These are phyloP conservation scores for Tetracladium setigerum DNA, from an alignment of 495 filamentous ascomycete species.

Conservation along the genomic window DNA sequence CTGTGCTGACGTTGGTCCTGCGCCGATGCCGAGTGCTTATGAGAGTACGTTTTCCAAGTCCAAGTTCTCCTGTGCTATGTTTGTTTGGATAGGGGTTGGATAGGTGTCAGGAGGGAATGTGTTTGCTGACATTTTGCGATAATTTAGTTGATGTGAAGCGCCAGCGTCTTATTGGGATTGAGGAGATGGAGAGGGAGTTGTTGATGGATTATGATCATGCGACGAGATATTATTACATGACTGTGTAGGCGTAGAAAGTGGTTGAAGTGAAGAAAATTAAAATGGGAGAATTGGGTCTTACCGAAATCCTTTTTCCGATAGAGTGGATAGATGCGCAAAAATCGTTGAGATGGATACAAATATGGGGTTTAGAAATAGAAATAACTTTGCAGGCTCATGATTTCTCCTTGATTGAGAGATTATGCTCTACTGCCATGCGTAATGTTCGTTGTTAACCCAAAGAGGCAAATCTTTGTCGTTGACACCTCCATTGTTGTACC, in stretches of 20 bases:
- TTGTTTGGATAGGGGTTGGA: too few species aligned
- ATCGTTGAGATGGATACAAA: too few species aligned
- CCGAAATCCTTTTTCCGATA: too few species aligned
- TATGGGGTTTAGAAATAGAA: too few species aligned
- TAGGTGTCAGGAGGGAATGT: too few species aligned
- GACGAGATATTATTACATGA: slow-evolving; percentile 32
- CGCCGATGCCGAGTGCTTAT: slow-evolving; percentile 25
- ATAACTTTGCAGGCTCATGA: too few species aligned
- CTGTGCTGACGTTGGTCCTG: slow-evolving; percentile 23
- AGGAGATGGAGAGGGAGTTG: slow-evolving; percentile 29
- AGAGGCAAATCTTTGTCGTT: slow-evolving; percentile 46
- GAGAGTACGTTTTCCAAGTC: background rate
- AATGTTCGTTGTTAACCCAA: slow-evolving; percentile 90
- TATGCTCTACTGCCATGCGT: slow-evolving; percentile 49
- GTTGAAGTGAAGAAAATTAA: too few species aligned
- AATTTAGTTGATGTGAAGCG: slow-evolving; percentile 20
- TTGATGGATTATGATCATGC: slow-evolving; percentile 32
- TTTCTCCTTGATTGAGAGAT: too few species aligned
- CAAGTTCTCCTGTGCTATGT: too few species aligned
- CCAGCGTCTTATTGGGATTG: slow-evolving; percentile 22
- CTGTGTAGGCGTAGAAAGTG: slow-evolving; percentile 6
- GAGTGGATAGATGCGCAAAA: too few species aligned
- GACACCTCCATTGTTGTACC: slow-evolving; percentile 30
- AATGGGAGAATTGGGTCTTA: too few species aligned
- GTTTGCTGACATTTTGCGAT: too few species aligned